Conservation (phyloP, 2,329 filamentous ascomycete species). For the Xylariomycetidae sp. region DNA sequence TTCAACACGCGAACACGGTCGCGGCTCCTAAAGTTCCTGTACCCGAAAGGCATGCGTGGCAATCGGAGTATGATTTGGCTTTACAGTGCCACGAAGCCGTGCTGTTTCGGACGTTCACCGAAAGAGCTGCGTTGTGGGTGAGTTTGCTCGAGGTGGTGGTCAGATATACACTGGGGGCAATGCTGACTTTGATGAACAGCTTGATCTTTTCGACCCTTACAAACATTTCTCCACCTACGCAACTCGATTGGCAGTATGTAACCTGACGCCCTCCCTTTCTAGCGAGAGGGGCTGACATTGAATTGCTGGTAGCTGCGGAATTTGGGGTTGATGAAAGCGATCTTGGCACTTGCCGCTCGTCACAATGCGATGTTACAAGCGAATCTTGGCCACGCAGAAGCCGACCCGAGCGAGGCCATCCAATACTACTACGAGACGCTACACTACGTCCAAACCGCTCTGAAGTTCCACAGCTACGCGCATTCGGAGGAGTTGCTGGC, state of each 20-base stretch:
- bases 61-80: conserved; percentile 16
- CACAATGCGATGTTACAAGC: conserved; percentile 28
- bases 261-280: neutral
- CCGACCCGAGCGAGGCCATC: conserved; percentile 32
- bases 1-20: conserved; percentile 3
- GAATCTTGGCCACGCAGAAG: conserved; percentile 17
- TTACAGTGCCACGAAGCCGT: conserved; percentile 20
- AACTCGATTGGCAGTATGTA: conserved; percentile 24
- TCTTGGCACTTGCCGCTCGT: conserved; percentile 49
- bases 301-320: conserved; percentile 39
- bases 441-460: conserved; percentile 53
- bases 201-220: conserved; percentile 28
- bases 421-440: conserved; percentile 59
- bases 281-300: neutral
- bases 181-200: conserved; percentile 6
- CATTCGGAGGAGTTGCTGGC: conserved; percentile 52
- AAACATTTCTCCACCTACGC: conserved; percentile 28
- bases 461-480: conserved; percentile 52
- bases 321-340: conserved; percentile 49
- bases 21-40: conserved; percentile 6
- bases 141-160: too few species aligned
- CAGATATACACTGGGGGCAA: neutral
- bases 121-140: conserved; percentile 18
- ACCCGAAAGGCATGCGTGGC: conserved; percentile 21
- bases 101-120: conserved; percentile 25